A percentile compares a stretch with the other conserved stretches of the same genome.
Conservation (phyloP, 176 grass and related monocot species). For the Triticum timopheevii region DNA sequence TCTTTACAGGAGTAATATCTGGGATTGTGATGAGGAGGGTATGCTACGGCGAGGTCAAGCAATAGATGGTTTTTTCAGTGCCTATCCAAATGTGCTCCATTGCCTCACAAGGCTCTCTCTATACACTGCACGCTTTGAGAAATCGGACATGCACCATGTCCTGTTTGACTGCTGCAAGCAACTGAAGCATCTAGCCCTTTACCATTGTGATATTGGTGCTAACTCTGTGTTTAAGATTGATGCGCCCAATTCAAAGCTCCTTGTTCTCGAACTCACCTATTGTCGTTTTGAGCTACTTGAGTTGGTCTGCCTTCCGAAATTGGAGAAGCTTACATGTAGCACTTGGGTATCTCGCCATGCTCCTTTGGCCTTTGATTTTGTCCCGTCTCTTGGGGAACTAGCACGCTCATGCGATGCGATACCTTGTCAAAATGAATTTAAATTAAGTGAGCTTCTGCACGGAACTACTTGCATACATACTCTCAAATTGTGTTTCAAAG, state of each 20-base stretch:
- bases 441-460: slow-evolving; percentile 6
- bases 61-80: neutral
- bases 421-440: neutral
- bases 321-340: neutral
- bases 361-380: neutral
- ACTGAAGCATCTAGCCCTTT: neutral
- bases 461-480: neutral
- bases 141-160: neutral
- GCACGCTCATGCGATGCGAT: no score
- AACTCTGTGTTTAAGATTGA: neutral
- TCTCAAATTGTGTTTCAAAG: neutral
- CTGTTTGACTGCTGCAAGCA: neutral
- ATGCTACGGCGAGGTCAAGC: neutral
- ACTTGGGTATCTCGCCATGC: neutral
- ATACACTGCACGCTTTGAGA: neutral
- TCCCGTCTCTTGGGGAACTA: no score
- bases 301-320: neutral
- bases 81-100: neutral
- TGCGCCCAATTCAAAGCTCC: neutral
- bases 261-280: neutral
- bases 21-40: no score
- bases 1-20: neutral
- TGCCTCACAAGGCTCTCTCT: neutral
- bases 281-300: neutral
- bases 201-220: no score